Evolutionary conservation across 768 basidiomycete species (phyloP), one percentile per base, ranked within the genome.

Genomic region (Mycena epipterygia): DNA sequence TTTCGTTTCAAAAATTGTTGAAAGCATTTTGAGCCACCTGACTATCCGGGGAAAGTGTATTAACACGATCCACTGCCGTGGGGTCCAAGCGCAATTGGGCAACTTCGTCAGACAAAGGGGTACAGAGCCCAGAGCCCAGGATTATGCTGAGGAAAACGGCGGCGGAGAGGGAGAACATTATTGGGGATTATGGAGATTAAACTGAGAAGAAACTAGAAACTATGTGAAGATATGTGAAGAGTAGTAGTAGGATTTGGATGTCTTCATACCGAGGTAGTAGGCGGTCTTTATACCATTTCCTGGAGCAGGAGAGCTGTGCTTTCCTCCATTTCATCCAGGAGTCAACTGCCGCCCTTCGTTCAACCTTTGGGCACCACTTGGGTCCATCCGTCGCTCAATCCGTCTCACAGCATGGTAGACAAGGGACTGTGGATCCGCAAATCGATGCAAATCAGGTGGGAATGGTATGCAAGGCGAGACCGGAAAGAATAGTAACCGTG

Each of bases 11-110:
- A 32, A 39, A 5, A 3, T 19, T 11, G 4, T 3, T 27, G 12
- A 2, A 29, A 21, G 16, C 17, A 14, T 1, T 9, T 8, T 12
- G n/a, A 9, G 29, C n/a, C 25, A 64, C 71, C 33, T 68, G 66
- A 2, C 32, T 44, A 19, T 72, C 71, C 7, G 1, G 11, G 16
- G 48, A 13, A 46, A 72, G 39, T 13, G 21, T 32, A 23, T 59
- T 51, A 42, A 72, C 37, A 32, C 71, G 66, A 30, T 72, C 67
- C 14, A 63, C 62, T 7, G 60, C 56, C 17, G 67, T 68, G 35
- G 71, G 66, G 32, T 62, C 71, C 12, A 61, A 59, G 23, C 59
- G 58, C 51, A 68, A 42, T 44, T 52, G 17, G 23, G 51, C 67
- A 35, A 61, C 67, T 37, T 44, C 23, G 41, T 68, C 67, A 9